phyloP scores from a whole-genome alignment of 352 stramenopile species.

The Globisporangium orthogonon region DNA sequence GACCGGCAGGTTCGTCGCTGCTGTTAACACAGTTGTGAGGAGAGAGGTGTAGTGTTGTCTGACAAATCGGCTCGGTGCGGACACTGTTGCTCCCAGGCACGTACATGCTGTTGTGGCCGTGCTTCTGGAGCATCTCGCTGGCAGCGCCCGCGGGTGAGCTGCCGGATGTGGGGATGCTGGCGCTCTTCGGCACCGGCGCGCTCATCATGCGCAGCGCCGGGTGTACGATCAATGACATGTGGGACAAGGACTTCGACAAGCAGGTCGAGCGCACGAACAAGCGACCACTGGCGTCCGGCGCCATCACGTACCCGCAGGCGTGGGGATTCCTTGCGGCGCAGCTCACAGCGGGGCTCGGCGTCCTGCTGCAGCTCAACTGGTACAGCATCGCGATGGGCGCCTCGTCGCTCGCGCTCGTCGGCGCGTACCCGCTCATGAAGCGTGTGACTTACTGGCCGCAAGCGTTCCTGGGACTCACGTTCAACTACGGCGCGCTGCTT shows the following conservation, averaged over 20 bases:
- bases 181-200: slow-evolving; percentile 83
- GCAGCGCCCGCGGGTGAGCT: slow-evolving; percentile 77
- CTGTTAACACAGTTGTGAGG: no score
- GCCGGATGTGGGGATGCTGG: slow-evolving; percentile 77
- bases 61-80: no score
- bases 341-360: slow-evolving; percentile 87
- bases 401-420: slow-evolving; percentile 92
- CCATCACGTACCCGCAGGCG: slow-evolving; percentile 88
- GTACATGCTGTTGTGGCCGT: slow-evolving; percentile 96
- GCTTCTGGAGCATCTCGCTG: slow-evolving; percentile 96
- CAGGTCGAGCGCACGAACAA: slow-evolving; percentile 93
- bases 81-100: slow-evolving; percentile 37
- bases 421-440: slow-evolving; percentile 97
- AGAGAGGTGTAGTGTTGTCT: no score
- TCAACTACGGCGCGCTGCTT: slow-evolving; percentile 98
- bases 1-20: slow-evolving; percentile 41
- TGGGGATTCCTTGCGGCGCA: slow-evolving; percentile 92
- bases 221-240: slow-evolving; percentile 99
- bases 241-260: slow-evolving; percentile 97
- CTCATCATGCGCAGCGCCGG: slow-evolving; percentile 97
- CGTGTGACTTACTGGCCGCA: slow-evolving; percentile 97
- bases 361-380: slow-evolving; percentile 94
- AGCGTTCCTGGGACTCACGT: slow-evolving; percentile 95
- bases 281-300: slow-evolving; percentile 90
- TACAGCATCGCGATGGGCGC: slow-evolving; percentile 92